Evolutionary conservation across 441 rosid genomes (phyloP), one percentile per base, ranked within the genome.

Genomic region (Gossypium schwendimanii): DNA sequence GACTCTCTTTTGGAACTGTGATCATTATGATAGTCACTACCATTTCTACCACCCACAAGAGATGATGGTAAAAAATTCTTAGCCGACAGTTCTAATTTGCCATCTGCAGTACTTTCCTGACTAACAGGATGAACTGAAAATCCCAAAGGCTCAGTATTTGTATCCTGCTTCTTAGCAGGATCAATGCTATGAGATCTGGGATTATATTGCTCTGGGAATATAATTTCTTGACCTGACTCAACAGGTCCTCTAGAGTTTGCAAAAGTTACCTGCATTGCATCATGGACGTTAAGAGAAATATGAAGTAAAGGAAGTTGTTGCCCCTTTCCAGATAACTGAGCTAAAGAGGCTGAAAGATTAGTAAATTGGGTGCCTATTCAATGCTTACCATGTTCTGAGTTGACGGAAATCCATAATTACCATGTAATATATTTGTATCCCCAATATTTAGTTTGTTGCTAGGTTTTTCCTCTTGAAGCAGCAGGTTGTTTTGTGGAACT

Each of bases 331-430:
- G 91, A 84, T 52, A 89, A 72, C 83, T 91, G 94, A 57, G 85
- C 96, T 77, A 95, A 81, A 78, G 97, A 89, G 65, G 90, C 93
- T 58, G 92, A 87, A 80, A 93, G 81, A 82, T 81, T 82, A 69
- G 84, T 84, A 74, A 91, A 84, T 76, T 89, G 87, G 72, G 78
- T 81, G 28, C 87, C 68, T 83, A 89, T 69, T 86, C 96, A 68
- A 79, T 79, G 72, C 86, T 86, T 71, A 82, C 92, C 78, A 62
- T 64, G 77, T 77, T 82, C 81, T 83, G 85, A 76, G 75, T 60
- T 18, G 75, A 72, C 44, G 81, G 80, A 69, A 73, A 68, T 54
- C 73, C 81, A 52, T 85, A 73, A 75, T 76, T 80, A 65, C 73
- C 69, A 26, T 66, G 84, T 39, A 78, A 57, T 61, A 74, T 52